Base-by-base conservation (phyloP, 1,139 yeast genomes). In the Wickerhamomyces sp. region DNA sequence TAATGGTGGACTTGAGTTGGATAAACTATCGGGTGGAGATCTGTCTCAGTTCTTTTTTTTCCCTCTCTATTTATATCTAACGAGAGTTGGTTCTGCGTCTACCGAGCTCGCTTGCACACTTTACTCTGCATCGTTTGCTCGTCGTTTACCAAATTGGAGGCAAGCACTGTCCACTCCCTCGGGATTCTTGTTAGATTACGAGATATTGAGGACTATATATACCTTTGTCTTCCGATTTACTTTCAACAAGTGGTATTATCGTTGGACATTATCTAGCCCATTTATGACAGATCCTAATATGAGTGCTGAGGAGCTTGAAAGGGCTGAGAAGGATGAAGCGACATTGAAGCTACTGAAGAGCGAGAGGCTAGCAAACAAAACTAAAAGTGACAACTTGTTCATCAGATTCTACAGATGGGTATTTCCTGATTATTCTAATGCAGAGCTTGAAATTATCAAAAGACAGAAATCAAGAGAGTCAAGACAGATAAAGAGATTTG, bases 241-340 rank as follows among this genome's bases (percentile, higher is more conserved):
- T 0, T 46, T 73, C 31, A 74, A 75, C 47, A 58, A 69, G 32
- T 33, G 62, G 2, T 72, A 73, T 46, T 75, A 72, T 40, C 54
- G 49, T 16, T 55, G 58, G 59, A 48, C 53, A 20, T n/a, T n/a
- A n/a, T n/a, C n/a, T n/a, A n/a, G n/a, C n/a, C n/a, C n/a, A n/a
- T n/a, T n/a, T n/a, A n/a, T n/a, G n/a, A n/a, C n/a, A n/a, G n/a
- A n/a, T n/a, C n/a, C n/a, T n/a, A n/a, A n/a, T n/a, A n/a, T n/a
- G n/a, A 14, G 44, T 14, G 16, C 16, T 5, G 50, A 45, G 8
- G 62, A 57, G 29, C 30, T 55, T 6, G 52, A 52, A 13, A 38
- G 41, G 11, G 45, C 55, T 6, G 61, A 16, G 58, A 29, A 34
- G 39, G 5, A 62, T n/a, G n/a, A n/a, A n/a, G n/a, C n/a, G n/a